Conservation (phyloP, 352 stramenopile species). For the Globisporangium megalacanthum region DNA sequence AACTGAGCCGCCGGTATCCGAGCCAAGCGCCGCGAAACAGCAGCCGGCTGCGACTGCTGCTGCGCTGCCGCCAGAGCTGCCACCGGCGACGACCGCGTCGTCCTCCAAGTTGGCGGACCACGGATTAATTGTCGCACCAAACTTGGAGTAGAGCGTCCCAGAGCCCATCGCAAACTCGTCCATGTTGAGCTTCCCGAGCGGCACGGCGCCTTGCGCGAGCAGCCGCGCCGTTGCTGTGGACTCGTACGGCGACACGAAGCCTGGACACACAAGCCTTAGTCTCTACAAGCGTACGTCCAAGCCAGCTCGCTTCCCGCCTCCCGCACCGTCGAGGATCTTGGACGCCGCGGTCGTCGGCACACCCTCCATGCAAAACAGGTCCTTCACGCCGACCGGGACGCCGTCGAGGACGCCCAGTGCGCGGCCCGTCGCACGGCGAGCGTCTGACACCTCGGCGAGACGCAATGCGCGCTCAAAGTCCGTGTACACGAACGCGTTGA, state of each 20-base stretch:
- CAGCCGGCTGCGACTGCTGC: slow-evolving; percentile 90
- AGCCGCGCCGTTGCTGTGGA: slow-evolving; percentile 83
- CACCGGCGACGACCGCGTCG: slow-evolving; percentile 77
- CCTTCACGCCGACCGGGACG: slow-evolving; percentile 95
- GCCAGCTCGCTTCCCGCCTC: not conserved
- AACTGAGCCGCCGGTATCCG: slow-evolving; percentile 97
- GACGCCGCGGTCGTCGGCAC: slow-evolving; percentile 87
- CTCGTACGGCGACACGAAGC: slow-evolving; percentile 89
- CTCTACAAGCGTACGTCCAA: not conserved
- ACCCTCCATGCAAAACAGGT: slow-evolving; percentile 92
- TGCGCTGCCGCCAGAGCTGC: slow-evolving; percentile 93
- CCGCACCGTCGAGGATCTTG: slow-evolving; percentile 75
- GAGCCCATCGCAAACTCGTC: slow-evolving; percentile 99
- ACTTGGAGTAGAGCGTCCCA: slow-evolving; percentile 88
- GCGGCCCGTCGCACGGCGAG: slow-evolving; percentile 36
- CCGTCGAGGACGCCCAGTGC: slow-evolving; percentile 84
- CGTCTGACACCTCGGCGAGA: slow-evolving; percentile 76
- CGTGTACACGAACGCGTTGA: slow-evolving; percentile 82
- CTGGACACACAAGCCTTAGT: slow-evolving; percentile 12
- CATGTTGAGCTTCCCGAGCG: slow-evolving; percentile 97
- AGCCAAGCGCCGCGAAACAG: slow-evolving; percentile 91
- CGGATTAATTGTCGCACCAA: slow-evolving; percentile 86
- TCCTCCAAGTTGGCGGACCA: slow-evolving; percentile 64
- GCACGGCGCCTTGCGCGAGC: slow-evolving; percentile 85
- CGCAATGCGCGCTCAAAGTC: slow-evolving; percentile 64